These are phyloP conservation scores for Suhomyces choctaworum DNA, from an alignment of 1,139 yeast species.

Conservation along the genomic window DNA sequence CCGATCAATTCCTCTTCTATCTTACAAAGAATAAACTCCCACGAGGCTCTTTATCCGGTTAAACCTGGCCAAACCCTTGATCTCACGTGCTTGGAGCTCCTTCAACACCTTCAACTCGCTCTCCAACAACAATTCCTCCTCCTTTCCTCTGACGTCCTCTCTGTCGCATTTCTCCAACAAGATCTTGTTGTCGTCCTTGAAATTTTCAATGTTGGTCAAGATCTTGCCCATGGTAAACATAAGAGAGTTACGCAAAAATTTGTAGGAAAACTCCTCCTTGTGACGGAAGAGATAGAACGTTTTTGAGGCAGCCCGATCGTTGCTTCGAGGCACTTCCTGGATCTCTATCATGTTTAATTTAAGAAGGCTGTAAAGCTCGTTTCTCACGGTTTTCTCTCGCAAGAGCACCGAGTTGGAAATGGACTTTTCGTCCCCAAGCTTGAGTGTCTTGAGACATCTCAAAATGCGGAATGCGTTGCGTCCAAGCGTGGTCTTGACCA, in stretches of 20 bases:
- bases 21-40: conserved; percentile 41
- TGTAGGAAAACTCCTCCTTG: conserved; percentile 61
- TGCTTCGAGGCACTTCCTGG: conserved; percentile 92
- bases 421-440: conserved; percentile 82
- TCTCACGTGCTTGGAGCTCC: conserved; percentile 57
- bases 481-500: conserved; percentile 60
- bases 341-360: conserved; percentile 64
- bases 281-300: conserved; percentile 83
- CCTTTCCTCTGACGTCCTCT: conserved; percentile 86
- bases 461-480: conserved; percentile 60
- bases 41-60: conserved; percentile 55
- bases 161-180: conserved; percentile 47
- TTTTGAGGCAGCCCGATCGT: conserved; percentile 88
- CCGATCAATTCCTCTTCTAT: too few relatives aligned
- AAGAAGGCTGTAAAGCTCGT: conserved; percentile 55
- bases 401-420: conserved; percentile 73
- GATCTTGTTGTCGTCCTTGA: conserved; percentile 63
- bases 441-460: conserved; percentile 65
- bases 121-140: conserved; percentile 68
- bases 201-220: conserved; percentile 52
- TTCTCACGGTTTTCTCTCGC: conserved; percentile 75
- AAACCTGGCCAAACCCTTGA: conserved; percentile 53
- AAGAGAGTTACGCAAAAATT: conserved; percentile 37
- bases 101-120: conserved; percentile 74
- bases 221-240: conserved; percentile 58